Base-by-base conservation (phyloP, 2,329 filamentous ascomycete species). In the Pseudohalonectria lignicola region DNA sequence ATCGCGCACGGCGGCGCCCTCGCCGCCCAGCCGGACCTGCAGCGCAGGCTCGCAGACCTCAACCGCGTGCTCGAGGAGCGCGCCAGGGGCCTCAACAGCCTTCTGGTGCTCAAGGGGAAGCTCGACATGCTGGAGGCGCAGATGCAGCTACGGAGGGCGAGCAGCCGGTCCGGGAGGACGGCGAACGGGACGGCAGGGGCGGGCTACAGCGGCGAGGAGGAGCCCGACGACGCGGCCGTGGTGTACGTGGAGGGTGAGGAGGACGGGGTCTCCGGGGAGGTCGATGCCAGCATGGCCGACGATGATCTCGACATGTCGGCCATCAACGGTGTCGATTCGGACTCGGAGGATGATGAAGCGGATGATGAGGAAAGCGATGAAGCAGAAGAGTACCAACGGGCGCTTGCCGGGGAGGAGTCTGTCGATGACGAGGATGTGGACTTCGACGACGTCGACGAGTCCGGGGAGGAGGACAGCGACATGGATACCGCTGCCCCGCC, bases 121-220 rank as follows among this genome's bases (percentile, higher is more conserved):
- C 71, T 98, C 23, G 90, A 96, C 54, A 86, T 98, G 76, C 71
- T 96, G 35, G 83, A 92, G 51, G 81, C 86, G 6, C 92, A 98
- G 62, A 80, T 96, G 58, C 77, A 85, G 50, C 64, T 94, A 49
- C 72, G 92, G 36, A 77, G 60, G 45, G 56, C 41, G 43, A 53
- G 40, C 45, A 55, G 47, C 40, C 63, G 35, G 54, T 57, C 5
- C 35, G 36, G 19, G 43, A 47, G 6, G 52, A 52, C 55, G 20
- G 29, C 61, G 52, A 47, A 48, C 31, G 46, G 56, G 51, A 44
- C 61, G 59, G 40, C 62, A 64, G 12, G 57, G 57, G 12, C 59
- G 59, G 67, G 66, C 10, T 66, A 67, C 9, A 64, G 64, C 6
- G 60, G 57, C 5, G 43, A 47, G 15, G 44, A 46, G 11, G 34